Evolutionary conservation across 129 eudicot species (phyloP), one percentile per base, ranked within the genome.

Genomic region (Flaveria bidentis): DNA sequence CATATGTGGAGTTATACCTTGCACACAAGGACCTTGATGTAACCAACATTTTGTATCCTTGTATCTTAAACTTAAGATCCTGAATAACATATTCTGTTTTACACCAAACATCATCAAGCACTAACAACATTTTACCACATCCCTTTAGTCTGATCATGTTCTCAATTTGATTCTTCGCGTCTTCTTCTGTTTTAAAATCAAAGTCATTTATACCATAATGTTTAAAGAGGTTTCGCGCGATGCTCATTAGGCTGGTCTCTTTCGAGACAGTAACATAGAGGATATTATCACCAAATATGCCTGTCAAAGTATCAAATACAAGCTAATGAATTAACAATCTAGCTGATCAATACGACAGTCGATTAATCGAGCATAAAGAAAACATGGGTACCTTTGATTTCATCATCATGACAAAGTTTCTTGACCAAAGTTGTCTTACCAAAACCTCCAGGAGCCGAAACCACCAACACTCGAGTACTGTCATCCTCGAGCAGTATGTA

Each of bases 401-500:
- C 22, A 9, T 39, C 9, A 69, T 86, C 85, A 70, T 62, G 83
- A 23, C 85, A 86, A 17, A 86, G 50, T 82, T 33, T 70, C 72
- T 80, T 81, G 11, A 87, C 90, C 83, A 83, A 64, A 1, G 90
- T 86, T 41, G 90, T 86, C 78, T 86, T 86, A 25, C 90, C 90
- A 57, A 82, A 86, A 2, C 90, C 87, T 22, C 79, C 83, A 7
- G 83, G 90, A 22, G 82, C 90, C 20, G 90, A 83, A 80, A 86
- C 10, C 36, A 16, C 52, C 64, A 63, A 14, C 16, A 56, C 50
- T 28, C 5, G 42, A 39, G 56, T 49, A 20, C 22, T 20, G 15
- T 57, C 79, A 6, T 78, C 78, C 61, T 11, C 28, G 30, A 79
- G 23, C 75, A 82, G 23, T 74, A 56, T 75, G n/a, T 9, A 30